Evolutionary conservation across 345 rosid species (phyloP), one percentile per base, ranked within the genome.

Genomic region (Odontarrhena argentea): DNA sequence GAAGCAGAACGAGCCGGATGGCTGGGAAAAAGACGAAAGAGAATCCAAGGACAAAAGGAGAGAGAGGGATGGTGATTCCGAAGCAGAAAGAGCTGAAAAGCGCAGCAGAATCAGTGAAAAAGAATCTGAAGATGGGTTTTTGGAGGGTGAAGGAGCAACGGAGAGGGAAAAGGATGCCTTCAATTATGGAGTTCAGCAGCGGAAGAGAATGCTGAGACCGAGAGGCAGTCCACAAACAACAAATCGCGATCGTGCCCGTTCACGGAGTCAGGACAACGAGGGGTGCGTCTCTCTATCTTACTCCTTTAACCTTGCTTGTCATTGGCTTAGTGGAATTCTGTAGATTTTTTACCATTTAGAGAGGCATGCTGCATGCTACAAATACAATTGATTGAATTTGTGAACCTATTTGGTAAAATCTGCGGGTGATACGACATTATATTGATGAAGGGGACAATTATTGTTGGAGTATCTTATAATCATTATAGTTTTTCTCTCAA

Each of bases 191-290:
- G 88, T 89, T 69, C 99, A 94, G 78, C 97, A 89, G 80, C 87
- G 94, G 55, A 94, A 88, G 87, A 83, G 96, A 81, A 86, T 92
- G 98, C 92, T 84, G 55, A 80, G 96, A 59, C 88, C 99, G 15
- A 87, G 97, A 76, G 94, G 96, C 49, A 91, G 98, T 72, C 96
- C 98, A 56, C 96, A 86, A 69, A 73, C 83, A 63, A 73, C 79
- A 42, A 87, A 81, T 35, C 88, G 92, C 13, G 97, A 95, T 41
- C 79, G 80, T 49, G 86, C 76, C 43, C 83, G 80, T 77, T 66
- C 93, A 46, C 94, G 85, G 43, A 35, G 85, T 34, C 96, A 86
- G 69, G 98, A 91, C 34, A 86, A 77, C 73, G 99, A 89, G 77
- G 97, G 97, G 99, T 95, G 54, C 57, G 87, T 79, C 71, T 67